Evolutionary conservation across 345 rosid species (phyloP), one percentile per base, ranked within the genome.

Genomic region (Bruguiera sexangula): DNA sequence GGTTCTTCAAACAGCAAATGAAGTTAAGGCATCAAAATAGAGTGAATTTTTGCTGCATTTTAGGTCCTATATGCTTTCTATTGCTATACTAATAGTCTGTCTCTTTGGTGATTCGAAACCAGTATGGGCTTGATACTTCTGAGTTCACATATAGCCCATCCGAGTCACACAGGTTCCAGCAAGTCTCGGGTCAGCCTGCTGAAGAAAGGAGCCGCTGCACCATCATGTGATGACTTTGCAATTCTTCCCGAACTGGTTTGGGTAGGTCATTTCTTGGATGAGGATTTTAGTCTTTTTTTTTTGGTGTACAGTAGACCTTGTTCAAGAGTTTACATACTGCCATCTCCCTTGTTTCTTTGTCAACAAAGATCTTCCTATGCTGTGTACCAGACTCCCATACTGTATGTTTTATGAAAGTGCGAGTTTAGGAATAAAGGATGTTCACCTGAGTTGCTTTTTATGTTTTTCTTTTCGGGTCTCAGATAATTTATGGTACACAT

Each of bases 101-200:
- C 6, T 66, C 10, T 68, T 60, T 19, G 20, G 6, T 68, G 64
- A 52, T 8, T 74, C 62, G 73, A 67, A 75, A 72, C 73, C 92
- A 95, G 99, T 92, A 88, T 64, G 98, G 96, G 48, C 91, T 95
- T n/a, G 92, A 92, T 80, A 90, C 99, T 36, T 80, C 98, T 1
- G 97, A 90, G 88, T 95, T 88, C 82, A 83, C 99, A 24, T 90
- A 92, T 91, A 88, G 89, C 79, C 98, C 98, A 11, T 76, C 96
- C 0, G 98, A 92, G 83, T 69, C 98, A 1, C 86, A 82, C 78
- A 81, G 96, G 84, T 68, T 59, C 83, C 96, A 86, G 81, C 99
- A 86, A 75, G 85, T 67, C 62, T 52, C 88, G 13, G 6, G 85
- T 7, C 96, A 79, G 68, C 90, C 88, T 69, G 53, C 90, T 5